These are phyloP conservation scores for Starmerella asiatica DNA, from an alignment of 805 yeast genomes.

Conservation along the genomic window DNA sequence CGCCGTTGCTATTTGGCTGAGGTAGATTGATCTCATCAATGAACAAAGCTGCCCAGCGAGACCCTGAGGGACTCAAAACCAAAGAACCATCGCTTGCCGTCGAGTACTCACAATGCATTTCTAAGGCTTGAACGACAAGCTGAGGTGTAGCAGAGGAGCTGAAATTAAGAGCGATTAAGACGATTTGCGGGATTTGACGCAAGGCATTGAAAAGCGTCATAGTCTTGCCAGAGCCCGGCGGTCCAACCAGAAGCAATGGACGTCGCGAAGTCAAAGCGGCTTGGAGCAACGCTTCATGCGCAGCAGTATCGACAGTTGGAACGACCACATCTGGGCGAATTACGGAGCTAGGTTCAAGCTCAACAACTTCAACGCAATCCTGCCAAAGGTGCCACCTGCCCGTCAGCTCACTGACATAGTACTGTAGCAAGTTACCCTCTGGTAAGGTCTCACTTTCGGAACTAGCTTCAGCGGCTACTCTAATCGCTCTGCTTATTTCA, in stretches of 20 bases:
- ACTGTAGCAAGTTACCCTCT: constrained; percentile 29
- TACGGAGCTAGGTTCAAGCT: constrained; percentile 47
- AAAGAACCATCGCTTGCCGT: constrained; percentile 38
- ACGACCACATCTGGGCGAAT: constrained; percentile 50
- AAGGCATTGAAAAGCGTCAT: constrained; percentile 70
- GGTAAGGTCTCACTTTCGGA: neutral
- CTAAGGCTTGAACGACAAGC: constrained; percentile 48
- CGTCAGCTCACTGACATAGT: constrained; percentile 34
- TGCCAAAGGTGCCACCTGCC: constrained; percentile 36
- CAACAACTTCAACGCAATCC: constrained; percentile 15
- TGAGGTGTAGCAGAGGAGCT: constrained; percentile 65
- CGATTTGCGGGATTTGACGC: constrained; percentile 40
- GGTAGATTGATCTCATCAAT: constrained; percentile 91
- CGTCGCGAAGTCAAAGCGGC: constrained; percentile 42
- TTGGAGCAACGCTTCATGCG: constrained; percentile 50
- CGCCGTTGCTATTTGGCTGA: constrained; percentile 51
- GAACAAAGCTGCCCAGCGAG: constrained; percentile 66
- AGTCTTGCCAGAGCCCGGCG: constrained; percentile 95
- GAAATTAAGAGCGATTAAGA: constrained; percentile 59
- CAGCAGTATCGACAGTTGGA: constrained; percentile 64
- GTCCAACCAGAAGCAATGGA: constrained; percentile 74
- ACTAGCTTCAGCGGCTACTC: neutral
- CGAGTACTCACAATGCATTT: constrained; percentile 56
- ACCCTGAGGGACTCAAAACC: constrained; percentile 46
- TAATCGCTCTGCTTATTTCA: constrained; percentile 3